A percentile compares a stretch with the other conserved stretches of the same genome.
phyloP scores from a whole-genome alignment of 805 yeast genomes.

The Priceomyces fermenticarens region DNA sequence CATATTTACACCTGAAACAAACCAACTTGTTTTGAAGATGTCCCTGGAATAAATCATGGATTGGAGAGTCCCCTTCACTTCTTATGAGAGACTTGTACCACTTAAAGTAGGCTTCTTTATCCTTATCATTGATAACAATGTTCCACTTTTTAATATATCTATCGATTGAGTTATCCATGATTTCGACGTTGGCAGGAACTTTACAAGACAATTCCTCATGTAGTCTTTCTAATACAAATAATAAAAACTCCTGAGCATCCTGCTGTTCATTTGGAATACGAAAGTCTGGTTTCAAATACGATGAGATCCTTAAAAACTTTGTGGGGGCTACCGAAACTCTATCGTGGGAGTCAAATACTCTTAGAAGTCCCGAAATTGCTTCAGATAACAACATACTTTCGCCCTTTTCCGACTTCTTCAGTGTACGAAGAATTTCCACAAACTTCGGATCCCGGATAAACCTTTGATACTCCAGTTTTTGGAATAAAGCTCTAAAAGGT shows the following conservation, averaged over 20 bases:
- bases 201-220: constrained; percentile 59
- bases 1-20: constrained; percentile 64
- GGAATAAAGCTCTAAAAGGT: constrained; percentile 48
- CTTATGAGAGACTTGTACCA: constrained; percentile 57
- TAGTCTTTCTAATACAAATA: constrained; percentile 61
- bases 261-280: constrained; percentile 74
- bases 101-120: constrained; percentile 50
- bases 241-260: constrained; percentile 74
- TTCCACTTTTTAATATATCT: constrained; percentile 29
- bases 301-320: constrained; percentile 53
- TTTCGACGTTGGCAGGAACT: constrained; percentile 13
- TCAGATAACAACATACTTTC: constrained; percentile 38
- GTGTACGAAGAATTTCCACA: constrained; percentile 18
- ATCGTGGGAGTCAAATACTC: constrained; percentile 56
- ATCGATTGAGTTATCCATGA: constrained; percentile 20
- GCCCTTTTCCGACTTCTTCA: constrained; percentile 11
- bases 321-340: constrained; percentile 64
- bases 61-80: constrained; percentile 63
- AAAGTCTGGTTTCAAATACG: constrained; percentile 60
- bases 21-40: constrained; percentile 63
- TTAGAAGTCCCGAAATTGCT: constrained; percentile 52
- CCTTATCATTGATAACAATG: constrained; percentile 26
- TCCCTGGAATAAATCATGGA: constrained; percentile 67
- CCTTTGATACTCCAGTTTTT: constrained; percentile 40
- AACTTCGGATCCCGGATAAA: constrained; percentile 37